A percentile compares a stretch with the other conserved stretches of the same genome.
Conservation (phyloP, 1,284 basidiomycete genomes). For the Ceratobasidium sp. region DNA sequence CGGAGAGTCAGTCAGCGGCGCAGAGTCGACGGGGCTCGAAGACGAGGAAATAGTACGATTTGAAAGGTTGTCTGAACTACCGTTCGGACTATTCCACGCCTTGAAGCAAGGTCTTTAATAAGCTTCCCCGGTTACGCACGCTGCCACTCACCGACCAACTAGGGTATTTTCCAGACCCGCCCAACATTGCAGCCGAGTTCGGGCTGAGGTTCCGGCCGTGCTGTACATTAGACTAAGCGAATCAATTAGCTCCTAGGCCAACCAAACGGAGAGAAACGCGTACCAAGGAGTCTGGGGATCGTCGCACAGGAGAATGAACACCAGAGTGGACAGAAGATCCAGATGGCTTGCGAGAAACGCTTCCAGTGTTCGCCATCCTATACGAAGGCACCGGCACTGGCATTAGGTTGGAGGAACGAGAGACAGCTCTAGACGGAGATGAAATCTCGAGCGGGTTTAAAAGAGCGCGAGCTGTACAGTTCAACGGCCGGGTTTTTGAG, state of each 20-base stretch:
- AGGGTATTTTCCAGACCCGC: conserved; percentile 53
- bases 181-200: conserved; percentile 39
- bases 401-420: conserved; percentile 43
- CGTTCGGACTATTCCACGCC: conserved; percentile 68
- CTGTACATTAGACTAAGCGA: conserved; percentile 24
- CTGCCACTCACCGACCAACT: conserved; percentile 72
- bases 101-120: conserved; percentile 52
- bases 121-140: conserved; percentile 33
- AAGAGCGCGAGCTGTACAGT: background rate
- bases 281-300: conserved; percentile 38
- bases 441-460: conserved; percentile 38
- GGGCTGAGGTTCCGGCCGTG: conserved; percentile 30
- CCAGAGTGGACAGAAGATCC: conserved; percentile 71
- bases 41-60: conserved; percentile 71
- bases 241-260: background rate
- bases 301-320: conserved; percentile 65
- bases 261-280: conserved; percentile 1
- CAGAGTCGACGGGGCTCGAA: conserved; percentile 63
- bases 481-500: conserved; percentile 22
- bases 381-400: conserved; percentile 44
- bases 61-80: conserved; percentile 55
- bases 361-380: conserved; percentile 65
- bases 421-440: conserved; percentile 30
- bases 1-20: conserved; percentile 52
- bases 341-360: conserved; percentile 71